These are phyloP conservation scores for Malus fusca DNA, from an alignment of 306 rosid species.

Conservation along the genomic window DNA sequence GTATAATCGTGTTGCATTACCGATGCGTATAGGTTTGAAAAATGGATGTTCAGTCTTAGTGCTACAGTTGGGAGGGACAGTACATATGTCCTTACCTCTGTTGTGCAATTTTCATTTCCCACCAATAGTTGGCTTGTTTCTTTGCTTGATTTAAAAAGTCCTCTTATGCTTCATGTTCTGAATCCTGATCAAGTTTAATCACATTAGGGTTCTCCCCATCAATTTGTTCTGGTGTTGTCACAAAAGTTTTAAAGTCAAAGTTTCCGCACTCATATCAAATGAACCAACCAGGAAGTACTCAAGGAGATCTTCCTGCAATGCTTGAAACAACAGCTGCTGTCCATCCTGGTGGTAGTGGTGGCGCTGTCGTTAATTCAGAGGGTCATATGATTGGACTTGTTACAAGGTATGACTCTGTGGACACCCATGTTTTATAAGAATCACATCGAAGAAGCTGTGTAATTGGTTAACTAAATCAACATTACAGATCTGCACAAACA, in stretches of 20 bases:
- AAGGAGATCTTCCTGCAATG: conserved; percentile 55
- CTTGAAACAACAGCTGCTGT: conserved; percentile 93
- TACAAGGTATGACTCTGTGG: conserved; percentile 52
- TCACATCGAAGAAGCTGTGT: neutral
- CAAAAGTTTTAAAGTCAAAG: conserved; percentile 72
- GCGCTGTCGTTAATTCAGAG: conserved; percentile 73
- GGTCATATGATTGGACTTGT: conserved; percentile 94
- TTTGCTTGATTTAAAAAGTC: neutral
- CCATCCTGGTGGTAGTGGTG: conserved; percentile 99
- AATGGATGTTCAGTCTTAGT: neutral
- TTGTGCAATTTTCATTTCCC: neutral
- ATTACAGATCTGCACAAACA: conserved; percentile 1
- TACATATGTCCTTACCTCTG: neutral
- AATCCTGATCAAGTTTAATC: conserved; percentile 5
- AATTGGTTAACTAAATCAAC: neutral
- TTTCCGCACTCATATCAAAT: conserved; percentile 44
- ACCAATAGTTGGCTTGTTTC: neutral
- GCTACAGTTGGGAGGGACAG: neutral
- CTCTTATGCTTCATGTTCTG: conserved; percentile 5
- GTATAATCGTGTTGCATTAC: neutral
- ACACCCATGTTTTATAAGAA: neutral
- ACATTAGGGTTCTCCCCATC: conserved; percentile 70
- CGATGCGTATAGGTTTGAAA: neutral
- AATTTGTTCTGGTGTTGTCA: conserved; percentile 74
- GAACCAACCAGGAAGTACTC: conserved; percentile 28